Evolutionary conservation across 169 alveolate genomes (phyloP).

Genomic region (Plasmodium inui): DNA sequence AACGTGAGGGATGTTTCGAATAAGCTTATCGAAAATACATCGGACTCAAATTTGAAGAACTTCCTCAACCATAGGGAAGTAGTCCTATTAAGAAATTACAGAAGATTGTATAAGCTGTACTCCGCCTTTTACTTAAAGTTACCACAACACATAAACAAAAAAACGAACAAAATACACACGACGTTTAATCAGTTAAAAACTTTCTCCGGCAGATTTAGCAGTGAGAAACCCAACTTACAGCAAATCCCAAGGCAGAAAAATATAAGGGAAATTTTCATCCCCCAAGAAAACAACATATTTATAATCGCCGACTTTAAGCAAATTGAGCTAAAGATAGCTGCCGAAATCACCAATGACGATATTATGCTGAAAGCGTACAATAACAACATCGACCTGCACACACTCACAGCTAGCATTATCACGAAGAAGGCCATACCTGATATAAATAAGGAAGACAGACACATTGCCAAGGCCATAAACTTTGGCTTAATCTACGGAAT

Average conservation of each 20-base stretch:
- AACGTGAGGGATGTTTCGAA: slow-evolving; percentile 81
- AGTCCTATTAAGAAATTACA: slow-evolving; percentile 83
- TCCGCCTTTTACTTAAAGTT: slow-evolving; percentile 88
- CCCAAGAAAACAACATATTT: slow-evolving; percentile 81
- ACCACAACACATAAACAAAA: slow-evolving; percentile 84
- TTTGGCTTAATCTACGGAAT: slow-evolving; percentile 91
- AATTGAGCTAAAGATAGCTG: slow-evolving; percentile 90
- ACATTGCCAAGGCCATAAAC: slow-evolving; percentile 91
- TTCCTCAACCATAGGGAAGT: slow-evolving; percentile 86
- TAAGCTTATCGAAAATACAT: slow-evolving; percentile 84
- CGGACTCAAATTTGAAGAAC: slow-evolving; percentile 85
- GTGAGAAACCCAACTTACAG: slow-evolving; percentile 91
- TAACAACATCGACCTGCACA: slow-evolving; percentile 82
- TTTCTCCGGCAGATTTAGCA: slow-evolving; percentile 90
- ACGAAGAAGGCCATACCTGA: slow-evolving; percentile 77
- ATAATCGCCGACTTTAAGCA: slow-evolving; percentile 91
- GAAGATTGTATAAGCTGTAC: slow-evolving; percentile 86
- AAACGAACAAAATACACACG: slow-evolving; percentile 87
- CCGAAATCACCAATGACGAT: slow-evolving; percentile 89
- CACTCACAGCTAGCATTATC: slow-evolving; percentile 86
- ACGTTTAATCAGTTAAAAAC: slow-evolving; percentile 90
- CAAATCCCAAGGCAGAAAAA: slow-evolving; percentile 89
- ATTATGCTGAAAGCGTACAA: slow-evolving; percentile 88
- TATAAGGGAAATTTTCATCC: slow-evolving; percentile 89
- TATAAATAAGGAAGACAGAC: slow-evolving; percentile 89